A percentile compares a stretch with the other conserved stretches of the same genome.
phyloP scores from a whole-genome alignment of 2,329 filamentous ascomycete genomes.

The Emydomyces testavorans region DNA sequence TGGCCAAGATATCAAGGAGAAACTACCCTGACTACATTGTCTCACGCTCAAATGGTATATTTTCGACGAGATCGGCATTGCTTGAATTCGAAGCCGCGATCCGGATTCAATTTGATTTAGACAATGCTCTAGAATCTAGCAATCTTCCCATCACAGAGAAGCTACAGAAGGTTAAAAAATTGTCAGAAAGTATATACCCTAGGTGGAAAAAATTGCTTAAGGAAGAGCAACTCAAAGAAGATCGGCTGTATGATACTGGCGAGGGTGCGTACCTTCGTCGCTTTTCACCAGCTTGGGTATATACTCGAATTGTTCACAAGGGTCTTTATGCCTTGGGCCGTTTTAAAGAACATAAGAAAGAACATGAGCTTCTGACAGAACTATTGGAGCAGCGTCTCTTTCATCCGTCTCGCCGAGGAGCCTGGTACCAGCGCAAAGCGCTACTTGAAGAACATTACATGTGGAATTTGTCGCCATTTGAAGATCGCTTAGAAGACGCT shows the following conservation, averaged over 20 bases:
- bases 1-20: constrained; percentile 75
- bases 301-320: constrained; percentile 87
- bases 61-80: constrained; percentile 59
- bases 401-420: constrained; percentile 69
- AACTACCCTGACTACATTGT: constrained; percentile 89
- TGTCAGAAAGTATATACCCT: constrained; percentile 63
- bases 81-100: constrained; percentile 85
- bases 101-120: constrained; percentile 67
- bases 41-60: constrained; percentile 80
- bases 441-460: constrained; percentile 94
- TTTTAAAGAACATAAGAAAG: constrained; percentile 65
- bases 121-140: constrained; percentile 69
- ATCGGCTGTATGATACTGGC: constrained; percentile 62
- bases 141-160: constrained; percentile 56
- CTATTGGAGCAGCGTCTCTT: constrained; percentile 73
- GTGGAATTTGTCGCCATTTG: constrained; percentile 47
- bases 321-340: constrained; percentile 66
- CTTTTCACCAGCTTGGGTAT: constrained; percentile 84
- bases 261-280: constrained; percentile 82
- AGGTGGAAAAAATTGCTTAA: constrained; percentile 65
- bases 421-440: constrained; percentile 93
- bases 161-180: constrained; percentile 55
- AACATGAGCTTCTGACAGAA: constrained; percentile 62
- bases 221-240: constrained; percentile 69
- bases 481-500: constrained; percentile 42